Evolutionary conservation across 805 yeast genomes (phyloP), one percentile per base, ranked within the genome.

Genomic region (Candida arabinofermentans): DNA sequence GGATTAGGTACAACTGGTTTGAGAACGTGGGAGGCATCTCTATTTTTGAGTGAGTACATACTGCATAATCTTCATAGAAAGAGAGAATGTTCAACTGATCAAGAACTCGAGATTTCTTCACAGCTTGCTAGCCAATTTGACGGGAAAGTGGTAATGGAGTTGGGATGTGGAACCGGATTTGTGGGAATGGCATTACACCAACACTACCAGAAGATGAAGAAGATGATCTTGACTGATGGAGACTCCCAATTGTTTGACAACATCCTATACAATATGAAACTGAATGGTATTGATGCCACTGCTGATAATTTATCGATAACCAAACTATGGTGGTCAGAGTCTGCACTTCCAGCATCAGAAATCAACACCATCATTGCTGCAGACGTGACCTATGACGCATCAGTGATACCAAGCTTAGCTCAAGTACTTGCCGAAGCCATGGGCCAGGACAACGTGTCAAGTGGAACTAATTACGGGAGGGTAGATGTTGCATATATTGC

Each of bases 1-100:
- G 87, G 86, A 1, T 57, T 65, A n/a, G 95, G 95, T 5, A 83
- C 95, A 1, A 91, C 97, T 0, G 97, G 97, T 0, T 64, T 79
- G 41, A 67, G 97, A 31, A 91, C 97, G 0, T 90, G 97, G 98
- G 96, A 88, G 56, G 97, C 96, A 2, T 84, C 96, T 0, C 50
- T 86, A 6, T 86, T 69, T 40, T 62, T 91, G 7, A 66, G 83
- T 1, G 71, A 79, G 29, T 83, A 65, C 50, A 50, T 86, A 13
- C 48, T 66, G 1, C 38, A 46, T 3, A 42, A 40, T 17, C 14
- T 33, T 8, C 43, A 37, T 10, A 16, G n/a, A 0, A 35, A 42
- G 3, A 33, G 42, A 8, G 17, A 23, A 22, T 17, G 21, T 8
- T n/a, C 36, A 5, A 17, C 24, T 13, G 23, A n/a, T 4, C n/a